Evolutionary conservation across 371 early-diverging fungal species (phyloP).

Genomic region (Actinomortierella wolfii): DNA sequence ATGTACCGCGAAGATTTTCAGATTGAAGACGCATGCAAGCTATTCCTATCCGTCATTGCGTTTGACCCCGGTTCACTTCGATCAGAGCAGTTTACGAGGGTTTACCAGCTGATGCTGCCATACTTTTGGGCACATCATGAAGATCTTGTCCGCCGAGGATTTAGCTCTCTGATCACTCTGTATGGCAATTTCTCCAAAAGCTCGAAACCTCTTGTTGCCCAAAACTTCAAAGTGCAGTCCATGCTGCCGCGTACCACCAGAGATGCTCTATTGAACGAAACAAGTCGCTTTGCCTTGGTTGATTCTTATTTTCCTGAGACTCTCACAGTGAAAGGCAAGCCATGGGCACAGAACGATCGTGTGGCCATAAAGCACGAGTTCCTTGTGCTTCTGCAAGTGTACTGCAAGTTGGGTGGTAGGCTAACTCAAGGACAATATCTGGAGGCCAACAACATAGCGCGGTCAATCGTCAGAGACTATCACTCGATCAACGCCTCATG

Average conservation of each 20-base stretch:
- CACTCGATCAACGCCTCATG: slow-evolving; percentile 49
- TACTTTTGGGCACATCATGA: slow-evolving; percentile 47
- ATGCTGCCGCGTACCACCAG: slow-evolving; percentile 10
- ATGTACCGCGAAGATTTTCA: slow-evolving; percentile 51
- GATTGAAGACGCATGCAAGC: slow-evolving; percentile 59
- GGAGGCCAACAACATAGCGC: slow-evolving; percentile 57
- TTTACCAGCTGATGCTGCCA: slow-evolving; percentile 53
- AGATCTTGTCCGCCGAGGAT: slow-evolving; percentile 55
- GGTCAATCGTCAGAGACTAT: slow-evolving; percentile 58
- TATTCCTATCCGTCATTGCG: slow-evolving; percentile 69
- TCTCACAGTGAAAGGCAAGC: slow-evolving; percentile 53
- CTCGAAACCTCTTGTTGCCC: slow-evolving; percentile 48
- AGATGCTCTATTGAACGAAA: slow-evolving; percentile 4
- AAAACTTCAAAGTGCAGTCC: slow-evolving; percentile 19
- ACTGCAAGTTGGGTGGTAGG: slow-evolving; percentile 53
- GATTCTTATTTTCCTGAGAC: background rate
- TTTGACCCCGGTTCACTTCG: slow-evolving; percentile 68
- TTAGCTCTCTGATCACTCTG: slow-evolving; percentile 59
- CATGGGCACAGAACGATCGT: slow-evolving; percentile 74
- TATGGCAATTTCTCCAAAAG: slow-evolving; percentile 60
- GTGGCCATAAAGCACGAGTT: slow-evolving; percentile 64
- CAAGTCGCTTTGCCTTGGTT: slow-evolving; percentile 15
- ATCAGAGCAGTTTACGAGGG: slow-evolving; percentile 69
- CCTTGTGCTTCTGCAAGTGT: slow-evolving; percentile 54
- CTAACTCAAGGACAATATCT: slow-evolving; percentile 57